Base-by-base conservation (phyloP, 805 yeast species). In the Myxozyma geophila region DNA sequence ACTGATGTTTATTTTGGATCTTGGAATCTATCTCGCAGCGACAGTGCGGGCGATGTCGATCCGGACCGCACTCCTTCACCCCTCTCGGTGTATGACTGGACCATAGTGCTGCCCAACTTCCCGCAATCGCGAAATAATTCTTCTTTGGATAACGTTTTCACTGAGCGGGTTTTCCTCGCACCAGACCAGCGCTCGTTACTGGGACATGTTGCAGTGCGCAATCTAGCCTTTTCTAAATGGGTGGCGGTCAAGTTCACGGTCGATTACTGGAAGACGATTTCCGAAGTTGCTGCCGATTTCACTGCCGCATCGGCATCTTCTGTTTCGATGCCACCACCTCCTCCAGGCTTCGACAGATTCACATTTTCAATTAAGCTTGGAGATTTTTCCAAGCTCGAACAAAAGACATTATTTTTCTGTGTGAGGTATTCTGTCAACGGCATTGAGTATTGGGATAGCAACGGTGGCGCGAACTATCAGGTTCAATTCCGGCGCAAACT, bases 141-240 rank as follows among this genome's bases (percentile, higher is more conserved):
- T 8, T 33, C 51, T 9, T 51, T 50, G 19, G 54, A 51, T 40
- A 43, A 76, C 48, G 88, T 90, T 0, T 89, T 86, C 69, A 76
- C 90, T 60, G 96, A 91, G 68, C 78, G 85, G 55, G 74, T 87
- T 4, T 83, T 84, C 68, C 77, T 90, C 35, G 80, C 86, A 43
- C 75, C 81, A 8, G 90, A 87, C 67, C 83, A 83, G 68, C 81
- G 81, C 62, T 79, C 78, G 60, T 76, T 92, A 15, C 74, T 84
- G 56, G 98, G 97, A 1, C 86, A 86, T 58, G 79, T 92, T 52
- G 89, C 93, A 1, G 97, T 89, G 35, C 83, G 85, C 71, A 93
- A 92, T 77, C 59, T 90, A 4, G 80, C 87, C 10, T 92, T 80
- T 75, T 81, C 84, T 41, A 92, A 92, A 75, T 72, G 76, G 35